Evolutionary conservation across 805 yeast genomes (phyloP).

Genomic region (Suhomyces faveliae): DNA sequence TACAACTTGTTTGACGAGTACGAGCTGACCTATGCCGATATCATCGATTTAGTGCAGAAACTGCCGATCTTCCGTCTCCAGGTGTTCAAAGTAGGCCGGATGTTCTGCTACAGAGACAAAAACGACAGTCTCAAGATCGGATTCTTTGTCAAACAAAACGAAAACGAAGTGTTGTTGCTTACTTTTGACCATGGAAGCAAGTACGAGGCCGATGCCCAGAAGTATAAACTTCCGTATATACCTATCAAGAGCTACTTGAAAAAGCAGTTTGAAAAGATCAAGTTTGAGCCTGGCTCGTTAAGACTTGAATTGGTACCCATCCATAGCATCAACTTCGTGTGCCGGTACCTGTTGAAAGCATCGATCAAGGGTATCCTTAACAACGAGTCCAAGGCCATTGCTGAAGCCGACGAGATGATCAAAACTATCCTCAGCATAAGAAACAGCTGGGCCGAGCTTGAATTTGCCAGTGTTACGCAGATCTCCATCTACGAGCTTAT

Average conservation of each 20-base stretch:
- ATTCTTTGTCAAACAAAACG: constrained; percentile 47
- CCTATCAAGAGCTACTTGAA: constrained; percentile 33
- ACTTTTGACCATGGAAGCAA: constrained; percentile 45
- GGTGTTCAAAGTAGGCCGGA: constrained; percentile 50
- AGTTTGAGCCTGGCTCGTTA: constrained; percentile 32
- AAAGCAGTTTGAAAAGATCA: constrained; percentile 36
- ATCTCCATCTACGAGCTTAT: constrained; percentile 37
- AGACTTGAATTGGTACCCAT: constrained; percentile 41
- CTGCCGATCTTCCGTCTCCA: constrained; percentile 48
- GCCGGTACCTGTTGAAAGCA: constrained; percentile 35
- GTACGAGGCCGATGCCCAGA: constrained; percentile 22
- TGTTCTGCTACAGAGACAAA: constrained; percentile 56
- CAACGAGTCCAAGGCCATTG: constrained; percentile 34
- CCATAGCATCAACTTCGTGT: constrained; percentile 43
- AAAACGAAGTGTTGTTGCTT: constrained; percentile 36
- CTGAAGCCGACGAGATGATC: constrained; percentile 37
- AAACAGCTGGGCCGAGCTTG: constrained; percentile 43
- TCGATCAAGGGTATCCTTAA: constrained; percentile 34
- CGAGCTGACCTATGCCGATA: constrained; percentile 40
- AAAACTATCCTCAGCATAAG: constrained; percentile 35
- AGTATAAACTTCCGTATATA: constrained; percentile 35
- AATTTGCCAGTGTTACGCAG: constrained; percentile 34
- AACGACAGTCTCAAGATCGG: constrained; percentile 48
- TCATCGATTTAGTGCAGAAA: constrained; percentile 48
- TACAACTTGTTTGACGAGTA: constrained; percentile 47